A percentile compares a stretch with the other conserved stretches of the same genome.
These are phyloP conservation scores for Neurospora sp. DNA, from an alignment of 495 filamentous ascomycete species.

Conservation along the genomic window DNA sequence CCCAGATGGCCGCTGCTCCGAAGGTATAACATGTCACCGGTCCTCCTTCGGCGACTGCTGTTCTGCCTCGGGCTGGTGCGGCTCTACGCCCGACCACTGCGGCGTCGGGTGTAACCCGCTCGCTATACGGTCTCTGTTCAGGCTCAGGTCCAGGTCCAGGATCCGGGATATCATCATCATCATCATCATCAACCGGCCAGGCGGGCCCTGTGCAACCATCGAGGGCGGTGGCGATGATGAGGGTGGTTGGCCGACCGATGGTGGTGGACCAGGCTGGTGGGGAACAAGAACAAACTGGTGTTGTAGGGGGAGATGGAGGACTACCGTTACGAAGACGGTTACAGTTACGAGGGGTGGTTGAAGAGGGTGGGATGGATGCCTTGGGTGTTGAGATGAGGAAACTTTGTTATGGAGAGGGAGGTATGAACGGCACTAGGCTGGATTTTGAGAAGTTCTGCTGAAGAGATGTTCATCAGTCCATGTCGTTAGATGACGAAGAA, in stretches of 20 bases:
- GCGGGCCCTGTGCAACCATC: background rate
- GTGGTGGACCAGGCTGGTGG: background rate
- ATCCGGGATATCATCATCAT: background rate
- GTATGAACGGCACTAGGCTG: background rate
- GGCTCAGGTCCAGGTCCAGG: background rate
- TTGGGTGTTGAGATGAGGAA: background rate
- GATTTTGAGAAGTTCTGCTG: background rate
- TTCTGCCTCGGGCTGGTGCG: slow-evolving; percentile 36
- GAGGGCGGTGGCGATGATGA: background rate
- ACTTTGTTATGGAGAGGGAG: background rate
- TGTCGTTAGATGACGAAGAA: background rate
- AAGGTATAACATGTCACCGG: slow-evolving; percentile 39
- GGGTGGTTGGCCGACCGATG: background rate
- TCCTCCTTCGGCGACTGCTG: slow-evolving; percentile 34
- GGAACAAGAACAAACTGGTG: background rate
- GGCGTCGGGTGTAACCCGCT: slow-evolving; percentile 34
- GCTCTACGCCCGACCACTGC: slow-evolving; percentile 40
- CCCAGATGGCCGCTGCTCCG: slow-evolving; percentile 43
- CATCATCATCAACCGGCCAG: background rate
- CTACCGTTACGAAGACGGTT: background rate
- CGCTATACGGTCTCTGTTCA: background rate
- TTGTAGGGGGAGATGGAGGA: background rate
- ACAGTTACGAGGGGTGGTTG: background rate
- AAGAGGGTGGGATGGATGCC: background rate
- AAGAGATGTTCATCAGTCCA: background rate